Base-by-base conservation (phyloP, 352 stramenopile species). In the Globisporangium recalcitrans region DNA sequence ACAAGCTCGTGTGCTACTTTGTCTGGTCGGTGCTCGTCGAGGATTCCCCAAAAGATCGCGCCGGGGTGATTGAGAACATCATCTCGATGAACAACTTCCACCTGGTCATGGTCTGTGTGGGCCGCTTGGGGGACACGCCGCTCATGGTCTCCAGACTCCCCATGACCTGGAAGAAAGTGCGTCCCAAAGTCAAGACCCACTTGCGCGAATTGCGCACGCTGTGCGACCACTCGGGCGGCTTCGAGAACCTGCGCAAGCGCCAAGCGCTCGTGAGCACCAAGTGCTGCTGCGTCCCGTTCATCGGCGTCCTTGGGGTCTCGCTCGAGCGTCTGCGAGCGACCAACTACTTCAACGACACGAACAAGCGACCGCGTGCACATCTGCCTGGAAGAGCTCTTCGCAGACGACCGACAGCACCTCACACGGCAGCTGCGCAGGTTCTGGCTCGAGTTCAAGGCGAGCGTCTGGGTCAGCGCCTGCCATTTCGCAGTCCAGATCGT, bases 51-150 rank as follows among this genome's bases (percentile, higher is more conserved):
- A 88, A 88, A 47, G 76, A 88, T 31, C 77, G 83, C 4, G 83
- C 83, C 14, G 75, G 90, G 21, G 78, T 77, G 26, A 91, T 93
- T 31, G 83, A 91, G 46, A 64, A 73, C 22, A 88, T 93, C 54
- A 88, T 90, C 42, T 71, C 74, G 3, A 84, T 90, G 29, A 78
- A 80, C 65, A 93, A 91, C 51, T 93, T 91, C 51, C 76, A 89
- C 58, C 62, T 93, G n/a, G 78, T 89, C 21, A 90, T 92, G 83
- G 79, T 75, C 9, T 90, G 83, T 26, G 79, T 92, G 0, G 83
- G 83, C 5, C 90, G 83, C 47, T 65, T 92, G 0, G 83, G 83
- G 19, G 83, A 90, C 60, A 81, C 65, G 13, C 79, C 83, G 3
- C 71, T 92, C 13, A 92, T 92, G 80, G 71, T 70, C 47, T 85